These are phyloP conservation scores for Mixia osmundae DNA, from an alignment of 1,284 basidiomycete genomes.

Conservation along the genomic window DNA sequence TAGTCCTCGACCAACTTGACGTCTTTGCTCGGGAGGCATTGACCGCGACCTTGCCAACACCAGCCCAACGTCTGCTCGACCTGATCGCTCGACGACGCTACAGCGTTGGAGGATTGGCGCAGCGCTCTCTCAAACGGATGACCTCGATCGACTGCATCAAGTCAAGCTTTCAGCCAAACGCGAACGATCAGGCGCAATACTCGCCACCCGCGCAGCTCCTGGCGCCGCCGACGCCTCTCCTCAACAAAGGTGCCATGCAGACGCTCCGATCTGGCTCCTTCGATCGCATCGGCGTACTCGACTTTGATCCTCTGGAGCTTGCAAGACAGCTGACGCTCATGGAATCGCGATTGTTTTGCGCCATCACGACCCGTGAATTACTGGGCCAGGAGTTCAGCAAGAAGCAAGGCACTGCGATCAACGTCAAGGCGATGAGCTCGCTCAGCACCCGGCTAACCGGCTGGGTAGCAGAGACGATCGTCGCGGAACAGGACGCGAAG, in stretches of 20 bases:
- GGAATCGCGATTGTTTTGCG: slow-evolving; percentile 20
- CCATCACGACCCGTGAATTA: slow-evolving; percentile 24
- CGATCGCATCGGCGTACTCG: slow-evolving; percentile 42
- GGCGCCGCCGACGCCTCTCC: slow-evolving; percentile 35
- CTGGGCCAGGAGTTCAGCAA: slow-evolving; percentile 21
- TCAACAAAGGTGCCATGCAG: slow-evolving; percentile 51
- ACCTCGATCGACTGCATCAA: slow-evolving; percentile 12
- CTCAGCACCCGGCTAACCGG: slow-evolving; percentile 25
- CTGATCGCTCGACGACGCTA: slow-evolving; percentile 37
- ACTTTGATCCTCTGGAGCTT: slow-evolving; percentile 48
- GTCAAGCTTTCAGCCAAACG: slow-evolving; percentile 19
- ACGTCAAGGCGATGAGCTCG: slow-evolving; percentile 24
- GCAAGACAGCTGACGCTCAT: slow-evolving; percentile 30
- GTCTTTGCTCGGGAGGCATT: slow-evolving; percentile 41
- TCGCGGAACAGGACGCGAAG: slow-evolving; percentile 23
- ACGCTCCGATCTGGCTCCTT: slow-evolving; percentile 29
- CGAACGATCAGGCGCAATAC: slow-evolving; percentile 23
- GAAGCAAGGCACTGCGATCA: slow-evolving; percentile 5
- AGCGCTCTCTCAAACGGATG: slow-evolving; percentile 19
- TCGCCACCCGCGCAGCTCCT: slow-evolving; percentile 32
- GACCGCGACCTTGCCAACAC: slow-evolving; percentile 36
- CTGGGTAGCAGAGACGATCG: slow-evolving; percentile 26
- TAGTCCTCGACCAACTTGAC: slow-evolving; percentile 32
- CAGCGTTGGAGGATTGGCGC: slow-evolving; percentile 19
- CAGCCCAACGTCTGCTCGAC: slow-evolving; percentile 45